Base-by-base conservation (phyloP, 176 grass and related monocot genomes). In the Luzula sylvatica region DNA sequence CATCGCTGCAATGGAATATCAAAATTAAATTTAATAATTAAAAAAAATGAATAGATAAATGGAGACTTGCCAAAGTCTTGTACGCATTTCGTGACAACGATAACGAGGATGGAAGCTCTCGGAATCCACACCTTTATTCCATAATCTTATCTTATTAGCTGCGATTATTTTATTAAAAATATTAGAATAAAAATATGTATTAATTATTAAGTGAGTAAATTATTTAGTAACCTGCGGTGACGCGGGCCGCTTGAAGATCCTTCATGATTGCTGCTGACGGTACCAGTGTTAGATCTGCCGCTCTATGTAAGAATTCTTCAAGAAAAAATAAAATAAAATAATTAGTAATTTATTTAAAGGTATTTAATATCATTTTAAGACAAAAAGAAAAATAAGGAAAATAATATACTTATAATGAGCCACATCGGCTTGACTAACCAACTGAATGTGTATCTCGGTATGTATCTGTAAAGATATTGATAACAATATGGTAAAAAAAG, bases 341-440 rank as follows among this genome's bases (percentile, higher is more conserved):
- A 58, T 53, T 53, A 9, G 26, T 8, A 75, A 59, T 3, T 66
- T 50, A 48, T 26, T 24, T 5, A 42, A 48, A n/a, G n/a, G n/a
- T n/a, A n/a, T n/a, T 18, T 8, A 3, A 65, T 35, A 35, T 9
- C 30, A 35, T 7, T 35, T n/a, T 21, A 41, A 50, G 26, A 5
- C 20, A 59, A 66, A 3, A 5, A 27, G 9, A 53, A 7, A 12
- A 46, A 27, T 45, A 69, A 69, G 65, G n/a, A 43, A 20, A 19
- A 29, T 43, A 46, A 23, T 81, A 78, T 76, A 96, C 90, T 79
- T 78, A 96, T 96, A 26, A 96, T 59, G 71, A 82, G 66, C 84
- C 90, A 96, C 90, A 96, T 96, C 4, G 90, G 84, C 26, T 83
- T 82, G 2, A 96, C 90, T 18, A 96, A 75, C 90, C 90, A 96